These are phyloP conservation scores for Xylaria palmicola DNA, from an alignment of 495 filamentous ascomycete genomes.

Conservation along the genomic window DNA sequence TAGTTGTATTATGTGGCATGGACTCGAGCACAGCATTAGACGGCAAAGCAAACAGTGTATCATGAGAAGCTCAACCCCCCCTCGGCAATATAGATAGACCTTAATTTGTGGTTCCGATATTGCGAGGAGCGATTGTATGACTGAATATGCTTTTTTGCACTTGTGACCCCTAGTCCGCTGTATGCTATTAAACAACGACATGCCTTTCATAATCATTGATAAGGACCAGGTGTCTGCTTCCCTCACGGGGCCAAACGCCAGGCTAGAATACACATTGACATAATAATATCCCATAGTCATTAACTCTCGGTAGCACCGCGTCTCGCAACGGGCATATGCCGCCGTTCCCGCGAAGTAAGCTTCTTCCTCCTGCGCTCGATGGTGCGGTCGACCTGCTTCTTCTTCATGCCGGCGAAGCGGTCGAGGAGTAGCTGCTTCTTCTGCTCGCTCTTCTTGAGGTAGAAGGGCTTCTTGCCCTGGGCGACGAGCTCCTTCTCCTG, in stretches of 20 bases:
- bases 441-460: conserved; percentile 83
- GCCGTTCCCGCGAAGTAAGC: conserved; percentile 74
- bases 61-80: neutral
- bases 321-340: conserved; percentile 68
- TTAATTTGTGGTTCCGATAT: neutral
- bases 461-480: conserved; percentile 86
- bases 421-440: conserved; percentile 80
- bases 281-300: neutral
- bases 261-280: neutral
- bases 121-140: neutral
- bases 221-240: neutral
- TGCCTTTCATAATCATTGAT: neutral
- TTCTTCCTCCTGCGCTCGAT: conserved; percentile 86
- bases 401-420: conserved; percentile 75
- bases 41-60: neutral
- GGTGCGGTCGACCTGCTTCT: conserved; percentile 72
- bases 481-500: conserved; percentile 79
- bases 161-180: neutral
- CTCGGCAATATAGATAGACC: neutral
- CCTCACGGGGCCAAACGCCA: neutral
- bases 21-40: neutral
- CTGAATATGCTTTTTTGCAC: neutral
- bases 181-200: neutral
- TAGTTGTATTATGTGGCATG: conserved; percentile 4
- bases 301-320: conserved; percentile 36